Conservation (phyloP, 345 rosid genomes). For the Ailanthus altissimus region DNA sequence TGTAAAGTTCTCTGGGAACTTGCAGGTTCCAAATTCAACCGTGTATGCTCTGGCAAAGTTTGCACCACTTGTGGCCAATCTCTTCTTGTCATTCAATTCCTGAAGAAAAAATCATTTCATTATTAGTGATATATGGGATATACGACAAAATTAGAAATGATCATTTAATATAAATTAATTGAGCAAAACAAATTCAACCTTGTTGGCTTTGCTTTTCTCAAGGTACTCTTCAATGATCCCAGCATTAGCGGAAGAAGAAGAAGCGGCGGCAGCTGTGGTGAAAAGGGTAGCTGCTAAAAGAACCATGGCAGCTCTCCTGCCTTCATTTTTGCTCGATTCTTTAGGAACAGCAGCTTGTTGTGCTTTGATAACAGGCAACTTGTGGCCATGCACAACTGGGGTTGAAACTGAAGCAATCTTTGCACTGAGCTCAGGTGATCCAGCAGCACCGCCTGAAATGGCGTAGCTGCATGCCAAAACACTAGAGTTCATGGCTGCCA, state of each 20-base stretch:
- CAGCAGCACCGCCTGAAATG: constrained; percentile 58
- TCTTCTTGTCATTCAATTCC: constrained; percentile 97
- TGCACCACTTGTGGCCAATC: constrained; percentile 94
- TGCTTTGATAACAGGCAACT: constrained; percentile 32
- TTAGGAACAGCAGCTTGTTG: constrained; percentile 31
- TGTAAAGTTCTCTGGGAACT: constrained; percentile 98
- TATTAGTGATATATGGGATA: too few relatives aligned
- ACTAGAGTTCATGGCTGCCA: constrained; percentile 87
- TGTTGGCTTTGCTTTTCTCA: constrained; percentile 95
- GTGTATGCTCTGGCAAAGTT: constrained; percentile 97
- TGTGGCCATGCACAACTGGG: constrained; percentile 43
- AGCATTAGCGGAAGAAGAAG: constrained; percentile 76
- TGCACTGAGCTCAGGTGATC: constrained; percentile 62
- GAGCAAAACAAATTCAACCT: constrained; percentile 44
- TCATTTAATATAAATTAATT: neutral
- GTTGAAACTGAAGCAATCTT: constrained; percentile 49
- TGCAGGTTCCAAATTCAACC: constrained; percentile 86
- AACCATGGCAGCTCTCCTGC: constrained; percentile 75
- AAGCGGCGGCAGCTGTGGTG: constrained; percentile 52
- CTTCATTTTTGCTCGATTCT: constrained; percentile 38
- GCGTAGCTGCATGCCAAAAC: constrained; percentile 82
- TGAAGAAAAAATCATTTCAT: constrained; percentile 23
- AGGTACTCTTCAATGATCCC: constrained; percentile 89
- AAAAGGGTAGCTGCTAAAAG: constrained; percentile 74
- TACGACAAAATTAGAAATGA: neutral